Evolutionary conservation across 2,329 filamentous ascomycete species (phyloP), one percentile per base, ranked within the genome.

Genomic region (Polytolypa hystricis): DNA sequence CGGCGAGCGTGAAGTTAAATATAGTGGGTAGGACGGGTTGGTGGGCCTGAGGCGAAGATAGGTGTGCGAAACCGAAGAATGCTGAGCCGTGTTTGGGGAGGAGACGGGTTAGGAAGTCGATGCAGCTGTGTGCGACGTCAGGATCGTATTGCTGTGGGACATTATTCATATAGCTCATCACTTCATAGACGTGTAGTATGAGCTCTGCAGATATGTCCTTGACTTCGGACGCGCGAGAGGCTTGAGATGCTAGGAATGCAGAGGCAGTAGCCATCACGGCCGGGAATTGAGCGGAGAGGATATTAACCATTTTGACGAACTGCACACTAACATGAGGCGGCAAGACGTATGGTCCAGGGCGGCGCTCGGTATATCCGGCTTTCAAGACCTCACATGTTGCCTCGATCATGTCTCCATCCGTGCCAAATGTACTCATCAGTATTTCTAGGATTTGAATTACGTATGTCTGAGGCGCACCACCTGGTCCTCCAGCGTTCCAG

Each of bases 201-300:
- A 64, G 42, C 5, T 54, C 48, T 8, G 55, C 47, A 0, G 55
- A 51, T 34, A 61, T 54, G 9, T 53, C 47, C 23, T 51, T 51
- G 27, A 64, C 53, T 7, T 50, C 46, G 28, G 54, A 48, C 4
- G 57, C 48, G 28, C 57, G 55, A n/a, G 50, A 46, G 11, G 55
- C 50, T 30, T 63, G 57, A 7, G 63, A 65, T 12, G 63, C 61
- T 19, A 67, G 47, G 41, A 66, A 66, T 14, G 64, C 58, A 2
- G 63, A 62, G 5, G 64, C 63, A 4, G 62, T 65, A 11, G 52
- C 56, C 62, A 67, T 65, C 9, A 64, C 58, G 19, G 57, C 52
- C 1, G 41, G 36, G 37, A 47, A 44, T 8, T 42, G 39, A 32
- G 43, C 32, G 6, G 43, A 44, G 8, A 32, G 36, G 58, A 4